Evolutionary conservation across 2,329 filamentous ascomycete genomes (phyloP), one percentile per base, ranked within the genome.

Genomic region (Corynespora cassiicola): DNA sequence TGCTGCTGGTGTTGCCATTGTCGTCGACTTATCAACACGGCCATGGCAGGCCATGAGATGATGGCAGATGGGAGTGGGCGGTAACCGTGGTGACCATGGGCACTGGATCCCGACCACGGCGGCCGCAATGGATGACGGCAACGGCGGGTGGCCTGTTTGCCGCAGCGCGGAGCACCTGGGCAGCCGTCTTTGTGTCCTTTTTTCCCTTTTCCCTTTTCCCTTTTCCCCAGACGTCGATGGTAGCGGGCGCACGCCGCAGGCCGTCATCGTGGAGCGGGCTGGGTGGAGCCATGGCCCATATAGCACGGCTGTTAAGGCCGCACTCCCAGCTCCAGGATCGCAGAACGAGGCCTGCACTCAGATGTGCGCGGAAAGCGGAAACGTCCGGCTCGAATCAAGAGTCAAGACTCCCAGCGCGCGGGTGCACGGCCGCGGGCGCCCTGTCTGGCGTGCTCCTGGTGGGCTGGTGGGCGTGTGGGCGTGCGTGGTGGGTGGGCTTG

Each of bases 291-390:
- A 31, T n/a, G n/a, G n/a, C n/a, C n/a, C n/a, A n/a, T n/a, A n/a
- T 36, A 41, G 30, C 25, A 41, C 31, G 19, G 31, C 35, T 39
- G 25, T 40, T 38, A 50, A 46, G 36, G 33, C 39, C 33, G 31
- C 26, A 15, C 34, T 38, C 21, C 32, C 31, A 37, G 27, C 42
- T 35, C 44, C 40, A 32, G 50, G 55, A 55, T 45, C 40, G 41
- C 44, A 49, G 49, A 45, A 45, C 45, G 53, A 39, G 39, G 47
- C 49, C 37, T 52, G 51, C 50, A 36, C 39, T 39, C 49, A 52
- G 45, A 47, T 50, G 44, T 50, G 50, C 43, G 49, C 61, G 59
- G 59, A 61, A 63, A 52, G 50, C 63, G 61, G 63, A 63, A 66
- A 50, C 50, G 57, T 56, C 51, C 46, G 48, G 46, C 40, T 50